Conservation (phyloP, 75 land plant species). For the Sequoia sempervirens region DNA sequence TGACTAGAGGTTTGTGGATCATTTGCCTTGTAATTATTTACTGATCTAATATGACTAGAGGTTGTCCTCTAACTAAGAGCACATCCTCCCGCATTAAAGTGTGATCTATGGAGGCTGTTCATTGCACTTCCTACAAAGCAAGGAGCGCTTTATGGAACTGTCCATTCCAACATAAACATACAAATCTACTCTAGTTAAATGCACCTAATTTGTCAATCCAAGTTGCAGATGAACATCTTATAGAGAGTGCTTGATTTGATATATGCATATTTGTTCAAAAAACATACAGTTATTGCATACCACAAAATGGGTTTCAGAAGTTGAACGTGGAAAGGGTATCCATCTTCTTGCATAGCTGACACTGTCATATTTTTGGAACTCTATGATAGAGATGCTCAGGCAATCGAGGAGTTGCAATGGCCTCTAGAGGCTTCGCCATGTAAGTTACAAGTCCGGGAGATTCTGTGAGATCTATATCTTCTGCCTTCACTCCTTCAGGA, state of each 20-base stretch:
- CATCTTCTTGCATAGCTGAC: neutral
- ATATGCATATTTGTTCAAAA: neutral
- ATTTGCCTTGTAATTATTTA: too few species aligned
- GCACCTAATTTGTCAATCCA: neutral
- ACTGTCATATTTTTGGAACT: constrained; percentile 9
- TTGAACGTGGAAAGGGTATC: neutral
- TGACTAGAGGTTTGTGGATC: too few species aligned
- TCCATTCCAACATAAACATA: neutral
- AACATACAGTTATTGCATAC: constrained; percentile 6
- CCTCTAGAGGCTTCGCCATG: constrained; percentile 71
- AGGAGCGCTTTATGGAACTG: neutral
- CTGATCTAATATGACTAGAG: neutral
- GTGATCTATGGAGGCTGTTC: neutral
- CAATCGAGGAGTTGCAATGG: constrained; percentile 68
- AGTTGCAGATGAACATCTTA: neutral
- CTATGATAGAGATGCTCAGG: constrained; percentile 46
- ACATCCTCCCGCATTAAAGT: neutral
- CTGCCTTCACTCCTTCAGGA: constrained; percentile 44
- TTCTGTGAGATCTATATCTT: constrained; percentile 78
- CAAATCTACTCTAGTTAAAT: neutral
- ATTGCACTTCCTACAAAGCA: neutral
- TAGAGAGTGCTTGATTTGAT: neutral
- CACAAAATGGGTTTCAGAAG: neutral
- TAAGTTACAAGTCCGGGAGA: constrained; percentile 86
- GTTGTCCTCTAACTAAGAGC: neutral